Evolutionary conservation across 139 green algal genomes (phyloP), one percentile per base, ranked within the genome.

Genomic region (Micractinium conductrix): DNA sequence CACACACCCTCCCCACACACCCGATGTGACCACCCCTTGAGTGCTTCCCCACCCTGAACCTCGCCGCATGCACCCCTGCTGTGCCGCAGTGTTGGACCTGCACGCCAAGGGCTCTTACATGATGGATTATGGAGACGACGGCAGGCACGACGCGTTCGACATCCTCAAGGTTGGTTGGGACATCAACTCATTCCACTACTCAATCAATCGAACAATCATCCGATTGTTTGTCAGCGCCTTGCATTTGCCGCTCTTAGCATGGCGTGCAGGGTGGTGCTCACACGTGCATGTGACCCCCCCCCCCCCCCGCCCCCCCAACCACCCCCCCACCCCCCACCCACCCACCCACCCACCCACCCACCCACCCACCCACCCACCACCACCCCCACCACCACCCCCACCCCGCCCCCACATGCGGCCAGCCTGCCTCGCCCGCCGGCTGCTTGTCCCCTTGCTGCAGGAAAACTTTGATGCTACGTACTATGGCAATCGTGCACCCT

Each of bases 401-500:
- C 53, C 53, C 53, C 24, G 26, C 53, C 53, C 6, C 53, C 53
- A 62, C 19, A 21, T 62, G 53, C 26, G 53, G 19, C 48, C 16
- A 58, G 10, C 48, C 12, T 62, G 2, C 53, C 26, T 22, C 7
- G 10, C 40, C 60, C 24, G 33, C 24, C 21, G 24, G 19, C 21
- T 10, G 19, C 9, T 37, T 8, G 2, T 44, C 65, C 35, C 30
- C 62, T 70, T 40, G 9, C 1, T 72, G 12, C 38, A 63, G 42
- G 45, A 9, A 0, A 83, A 78, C 28, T 83, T 87, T 33, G 37
- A 78, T 2, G 62, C 45, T 5, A 48, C 35, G n/a, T 82, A 82
- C 74, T 33, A 78, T 9, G 83, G 83, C 74, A 83, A 83, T 63
- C 73, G 83, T 22, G 74, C 83, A 2, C 83, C 83, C 37, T 38